Base-by-base conservation (phyloP, 306 rosid species). In the Chamaecrista fasciculata region DNA sequence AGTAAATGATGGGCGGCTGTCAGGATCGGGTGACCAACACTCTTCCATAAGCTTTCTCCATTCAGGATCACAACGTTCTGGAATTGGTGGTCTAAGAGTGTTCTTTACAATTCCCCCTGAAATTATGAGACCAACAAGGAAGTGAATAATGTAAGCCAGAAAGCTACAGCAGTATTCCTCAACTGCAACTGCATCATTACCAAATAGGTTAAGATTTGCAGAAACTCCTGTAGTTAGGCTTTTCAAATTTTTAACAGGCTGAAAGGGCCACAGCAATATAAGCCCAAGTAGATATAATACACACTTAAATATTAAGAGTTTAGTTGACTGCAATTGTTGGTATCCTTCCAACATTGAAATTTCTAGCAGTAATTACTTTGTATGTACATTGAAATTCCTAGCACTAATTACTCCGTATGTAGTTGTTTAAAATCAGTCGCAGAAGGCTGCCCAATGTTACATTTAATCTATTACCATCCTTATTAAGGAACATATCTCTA, bases 71-170 rank as follows among this genome's bases (percentile, higher is more conserved):
- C 92, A 89, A 6, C 61, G 70, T 49, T 74, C 79, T 0, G 96
- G 96, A 56, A 86, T 71, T 6, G 74, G 71, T 26, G 96, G 92
- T 70, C 92, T 79, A 44, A 89, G 96, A 46, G 82, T 86, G 84
- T 86, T 86, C 82, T 86, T 89, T 60, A 89, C 81, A 48, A 89
- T 89, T 12, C 96, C 96, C 31, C 96, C 96, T 86, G 74, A 48
- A 64, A 15, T 62, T 65, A 78, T 56, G 73, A 57, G 59, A 58
- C 56, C 50, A 57, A 66, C 72, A 75, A 67, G 15, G 69, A 68
- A 29, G 60, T 51, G 15, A 59, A 61, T 24, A 14, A 71, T 57
- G n/a, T 50, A 73, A 74, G 73, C 59, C 40, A 46, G 19, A 55
- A 63, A 40, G 52, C 61, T 18, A 39, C 57, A n/a, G n/a, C 23